Conservation (phyloP, 345 rosid genomes). For the Lumnitzera racemosa region DNA sequence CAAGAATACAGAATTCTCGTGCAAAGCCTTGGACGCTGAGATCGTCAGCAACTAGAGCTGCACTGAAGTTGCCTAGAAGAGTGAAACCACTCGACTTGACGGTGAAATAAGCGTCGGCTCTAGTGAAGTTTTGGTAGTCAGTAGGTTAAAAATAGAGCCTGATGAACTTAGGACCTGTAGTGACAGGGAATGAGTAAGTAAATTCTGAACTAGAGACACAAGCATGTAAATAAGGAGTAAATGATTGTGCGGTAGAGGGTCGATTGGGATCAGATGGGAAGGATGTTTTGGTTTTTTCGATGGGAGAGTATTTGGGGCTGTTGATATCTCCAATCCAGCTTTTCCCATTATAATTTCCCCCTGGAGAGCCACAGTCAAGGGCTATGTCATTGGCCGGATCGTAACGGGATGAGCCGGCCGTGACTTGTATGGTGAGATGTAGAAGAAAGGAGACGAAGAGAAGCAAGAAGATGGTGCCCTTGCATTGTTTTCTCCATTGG, state of each 20-base stretch:
- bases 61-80: constrained; percentile 25
- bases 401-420: neutral
- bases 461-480: neutral
- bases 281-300: neutral
- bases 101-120: constrained; percentile 14
- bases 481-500: no score
- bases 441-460: neutral
- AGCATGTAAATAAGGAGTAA: constrained; percentile 14
- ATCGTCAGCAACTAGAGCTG: neutral
- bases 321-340: constrained; percentile 4
- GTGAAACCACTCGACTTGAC: constrained; percentile 11
- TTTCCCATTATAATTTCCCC: neutral
- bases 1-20: constrained; percentile 5
- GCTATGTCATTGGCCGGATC: neutral
- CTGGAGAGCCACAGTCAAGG: constrained; percentile 9
- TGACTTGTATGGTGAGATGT: neutral
- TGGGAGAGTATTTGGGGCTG: constrained; percentile 1
- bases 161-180: constrained; percentile 16
- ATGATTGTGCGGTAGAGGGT: neutral
- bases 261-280: neutral
- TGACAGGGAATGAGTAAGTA: constrained; percentile 17
- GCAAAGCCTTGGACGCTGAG: no score
- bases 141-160: constrained; percentile 17
- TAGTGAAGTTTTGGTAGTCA: constrained; percentile 1
- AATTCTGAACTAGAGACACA: constrained; percentile 17